Evolutionary conservation across 2,329 filamentous ascomycete genomes (phyloP).

Genomic region (Phoma sp.): DNA sequence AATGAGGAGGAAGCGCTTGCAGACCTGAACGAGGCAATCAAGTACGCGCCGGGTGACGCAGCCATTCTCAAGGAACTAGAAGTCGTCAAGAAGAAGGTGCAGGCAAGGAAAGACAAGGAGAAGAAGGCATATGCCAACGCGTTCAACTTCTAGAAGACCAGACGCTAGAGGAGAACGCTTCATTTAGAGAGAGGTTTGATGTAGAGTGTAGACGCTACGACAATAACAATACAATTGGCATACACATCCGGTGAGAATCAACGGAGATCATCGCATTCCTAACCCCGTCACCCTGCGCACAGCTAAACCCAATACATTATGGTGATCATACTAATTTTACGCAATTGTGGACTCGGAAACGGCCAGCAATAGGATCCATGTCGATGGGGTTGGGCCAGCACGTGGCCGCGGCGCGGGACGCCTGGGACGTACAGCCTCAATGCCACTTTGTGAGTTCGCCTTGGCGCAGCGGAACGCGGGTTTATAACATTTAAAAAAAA

Average conservation of each 20-base stretch:
- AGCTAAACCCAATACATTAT: neutral
- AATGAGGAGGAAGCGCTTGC: slow-evolving; percentile 77
- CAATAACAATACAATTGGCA: neutral
- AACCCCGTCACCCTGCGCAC: neutral
- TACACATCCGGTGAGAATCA: neutral
- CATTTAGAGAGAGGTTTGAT: neutral
- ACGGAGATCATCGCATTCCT: neutral
- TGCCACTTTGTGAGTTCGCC: neutral
- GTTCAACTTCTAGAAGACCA: slow-evolving; percentile 59
- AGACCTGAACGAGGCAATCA: slow-evolving; percentile 52
- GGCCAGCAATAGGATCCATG: no score
- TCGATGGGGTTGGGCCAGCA: neutral
- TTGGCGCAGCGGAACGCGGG: neutral
- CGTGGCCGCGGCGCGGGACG: slow-evolving; percentile 4
- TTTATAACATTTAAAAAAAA: neutral
- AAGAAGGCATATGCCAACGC: slow-evolving; percentile 93
- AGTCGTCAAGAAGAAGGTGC: slow-evolving; percentile 76
- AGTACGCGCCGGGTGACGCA: slow-evolving; percentile 69
- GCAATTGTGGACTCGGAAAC: neutral
- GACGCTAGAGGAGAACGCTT: neutral
- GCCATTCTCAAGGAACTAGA: slow-evolving; percentile 77
- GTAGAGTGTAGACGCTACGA: no score
- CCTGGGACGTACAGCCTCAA: neutral
- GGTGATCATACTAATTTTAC: neutral
- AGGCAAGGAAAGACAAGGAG: slow-evolving; percentile 80